Conservation (phyloP, 306 rosid species). For the Potentilla sterilis region DNA sequence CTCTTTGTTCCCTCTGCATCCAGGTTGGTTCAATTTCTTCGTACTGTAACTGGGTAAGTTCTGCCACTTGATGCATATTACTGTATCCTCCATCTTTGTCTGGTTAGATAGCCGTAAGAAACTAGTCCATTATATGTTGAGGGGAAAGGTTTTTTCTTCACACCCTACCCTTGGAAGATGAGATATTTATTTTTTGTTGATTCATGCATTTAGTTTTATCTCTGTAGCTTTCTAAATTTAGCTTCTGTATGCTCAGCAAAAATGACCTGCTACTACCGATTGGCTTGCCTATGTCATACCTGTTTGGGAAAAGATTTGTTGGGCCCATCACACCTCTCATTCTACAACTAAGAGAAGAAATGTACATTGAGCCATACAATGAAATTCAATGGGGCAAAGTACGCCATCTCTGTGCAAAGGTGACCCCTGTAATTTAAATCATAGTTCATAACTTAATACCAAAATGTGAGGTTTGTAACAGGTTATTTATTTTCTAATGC, state of each 20-base stretch:
- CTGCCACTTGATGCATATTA: not conserved
- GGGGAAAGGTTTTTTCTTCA: too few species aligned
- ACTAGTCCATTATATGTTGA: not conserved
- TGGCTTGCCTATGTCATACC: constrained; percentile 74
- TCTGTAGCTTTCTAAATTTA: too few species aligned
- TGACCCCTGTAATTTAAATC: not conserved
- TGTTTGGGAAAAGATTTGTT: constrained; percentile 64
- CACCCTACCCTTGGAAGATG: not conserved
- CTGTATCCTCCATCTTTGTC: not conserved
- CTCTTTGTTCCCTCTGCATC: constrained; percentile 65
- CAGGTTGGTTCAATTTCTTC: constrained; percentile 14
- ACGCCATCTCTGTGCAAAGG: constrained; percentile 62
- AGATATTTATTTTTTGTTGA: too few species aligned
- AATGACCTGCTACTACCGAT: constrained; percentile 67
- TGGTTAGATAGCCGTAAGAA: not conserved
- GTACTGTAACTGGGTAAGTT: not conserved
- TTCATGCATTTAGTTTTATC: not conserved
- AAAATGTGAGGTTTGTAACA: too few species aligned
- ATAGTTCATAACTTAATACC: too few species aligned
- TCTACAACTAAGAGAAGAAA: constrained; percentile 50
- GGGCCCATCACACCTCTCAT: constrained; percentile 72
- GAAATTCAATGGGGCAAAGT: constrained; percentile 51
- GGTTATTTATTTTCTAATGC: not conserved
- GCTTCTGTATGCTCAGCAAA: constrained; percentile 44
- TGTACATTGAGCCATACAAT: constrained; percentile 40